Base-by-base conservation (phyloP, 768 basidiomycete genomes). In the Galerina sulciceps region DNA sequence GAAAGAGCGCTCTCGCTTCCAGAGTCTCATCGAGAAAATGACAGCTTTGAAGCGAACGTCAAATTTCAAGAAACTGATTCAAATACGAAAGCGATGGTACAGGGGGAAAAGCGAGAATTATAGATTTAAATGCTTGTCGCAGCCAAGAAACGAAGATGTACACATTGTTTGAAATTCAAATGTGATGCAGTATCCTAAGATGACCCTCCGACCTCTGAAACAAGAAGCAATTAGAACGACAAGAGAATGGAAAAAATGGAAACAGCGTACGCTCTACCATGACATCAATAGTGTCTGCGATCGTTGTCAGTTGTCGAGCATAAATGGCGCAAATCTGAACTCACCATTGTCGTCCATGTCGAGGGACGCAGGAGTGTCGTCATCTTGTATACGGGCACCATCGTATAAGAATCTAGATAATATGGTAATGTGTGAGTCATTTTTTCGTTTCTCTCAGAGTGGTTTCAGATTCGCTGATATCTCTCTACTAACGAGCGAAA, bases 321-420 rank as follows among this genome's bases (percentile, higher is more conserved):
- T 35, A 43, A 31, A 40, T n/a, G 31, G 43, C 37, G 52, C 46
- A 10, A 22, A 54, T 4, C 53, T 23, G 52, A 53, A 66, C 85
- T 44, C 62, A 93, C 94, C 91, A 49, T 89, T 89, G 62, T 93
- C 91, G 64, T 96, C 93, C 90, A 97, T 93, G 8, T 92, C 93
- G 48, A 98, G 81, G 10, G 86, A 83, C 8, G 78, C 65, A 1
- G 95, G 96, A 22, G 95, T 96, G 66, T 97, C 94, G 14, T 94
- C 91, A 44, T 95, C 94, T 59, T 80, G 81, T 81, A 97, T 93
- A 70, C 94, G 84, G 55, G 74, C 68, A 26, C 95, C 96, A 68
- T 97, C 96, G 66, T 95, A 98, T 75, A 97, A 76, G 75, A 97
- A 94, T 64, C 95, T 97, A 52, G 3, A 9, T n/a, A 48, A 41